Conservation (phyloP, 495 filamentous ascomycete genomes). For the Xylaria curta region DNA sequence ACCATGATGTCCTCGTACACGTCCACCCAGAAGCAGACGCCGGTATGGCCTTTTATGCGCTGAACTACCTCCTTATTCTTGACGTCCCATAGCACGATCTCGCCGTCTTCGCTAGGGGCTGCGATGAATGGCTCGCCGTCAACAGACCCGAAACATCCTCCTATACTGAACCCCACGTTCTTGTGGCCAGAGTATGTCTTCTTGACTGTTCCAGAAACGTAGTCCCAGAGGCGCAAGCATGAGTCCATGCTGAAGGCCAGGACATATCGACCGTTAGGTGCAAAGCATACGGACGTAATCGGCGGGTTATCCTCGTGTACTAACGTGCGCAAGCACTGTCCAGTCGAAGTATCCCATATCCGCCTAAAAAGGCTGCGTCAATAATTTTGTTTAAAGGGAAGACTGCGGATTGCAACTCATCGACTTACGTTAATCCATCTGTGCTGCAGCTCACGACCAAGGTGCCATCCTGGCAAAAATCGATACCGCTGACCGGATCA, state of each 20-base stretch:
- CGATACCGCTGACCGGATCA: conserved; percentile 91
- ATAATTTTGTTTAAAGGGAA: neutral
- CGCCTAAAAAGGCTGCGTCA: conserved; percentile 51
- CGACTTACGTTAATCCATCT: conserved; percentile 79
- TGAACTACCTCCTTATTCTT: conserved; percentile 82
- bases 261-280: conserved; percentile 90
- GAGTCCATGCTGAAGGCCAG: conserved; percentile 91
- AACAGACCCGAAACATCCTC: conserved; percentile 79
- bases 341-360: conserved; percentile 94
- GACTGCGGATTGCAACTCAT: neutral
- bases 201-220: conserved; percentile 80
- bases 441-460: conserved; percentile 86
- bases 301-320: conserved; percentile 96
- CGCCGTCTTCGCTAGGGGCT: conserved; percentile 86
- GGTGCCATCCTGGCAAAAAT: conserved; percentile 91
- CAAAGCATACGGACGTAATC: conserved; percentile 88
- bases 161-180: conserved; percentile 83
- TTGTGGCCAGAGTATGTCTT: conserved; percentile 97
- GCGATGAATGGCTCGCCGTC: conserved; percentile 67
- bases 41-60: conserved; percentile 71
- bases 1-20: conserved; percentile 53
- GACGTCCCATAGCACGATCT: conserved; percentile 89
- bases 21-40: conserved; percentile 86
- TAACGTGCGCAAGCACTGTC: conserved; percentile 91
- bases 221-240: conserved; percentile 92